Percentiles rank a stretch among this genome's conserved stretches.
These are phyloP conservation scores for Huntiella bhutanensis DNA, from an alignment of 2,329 filamentous ascomycete genomes.

Conservation along the genomic window DNA sequence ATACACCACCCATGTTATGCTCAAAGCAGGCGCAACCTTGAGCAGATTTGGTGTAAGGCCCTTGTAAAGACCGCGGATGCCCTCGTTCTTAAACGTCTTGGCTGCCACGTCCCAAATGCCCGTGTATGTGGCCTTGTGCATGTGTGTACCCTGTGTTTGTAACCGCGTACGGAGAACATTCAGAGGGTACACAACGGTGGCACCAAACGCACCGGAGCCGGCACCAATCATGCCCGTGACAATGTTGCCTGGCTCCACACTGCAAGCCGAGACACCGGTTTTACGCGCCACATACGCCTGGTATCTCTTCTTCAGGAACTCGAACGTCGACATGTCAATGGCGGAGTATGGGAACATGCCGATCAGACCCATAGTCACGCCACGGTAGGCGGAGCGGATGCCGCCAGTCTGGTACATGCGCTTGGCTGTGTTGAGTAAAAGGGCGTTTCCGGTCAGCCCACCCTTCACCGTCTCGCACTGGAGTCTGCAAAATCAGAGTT, in stretches of 20 bases:
- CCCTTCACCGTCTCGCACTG: conserved; percentile 87
- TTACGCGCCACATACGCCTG: conserved; percentile 49
- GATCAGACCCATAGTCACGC: conserved; percentile 78
- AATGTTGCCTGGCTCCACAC: conserved; percentile 63
- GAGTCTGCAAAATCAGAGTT: conserved; percentile 39
- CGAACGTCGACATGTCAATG: conserved; percentile 90
- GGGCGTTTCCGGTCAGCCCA: conserved; percentile 61
- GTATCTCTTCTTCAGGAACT: conserved; percentile 67
- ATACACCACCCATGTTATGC: conserved; percentile 87
- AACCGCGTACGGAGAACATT: conserved; percentile 83
- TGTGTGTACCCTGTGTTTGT: conserved; percentile 84
- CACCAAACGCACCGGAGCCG: conserved; percentile 77
- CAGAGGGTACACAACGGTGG: conserved; percentile 83
- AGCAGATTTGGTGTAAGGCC: conserved; percentile 86
- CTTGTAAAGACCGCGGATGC: conserved; percentile 74
- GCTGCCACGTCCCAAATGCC: conserved; percentile 77
- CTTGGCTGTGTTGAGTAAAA: conserved; percentile 64
- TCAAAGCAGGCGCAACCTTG: conserved; percentile 89
- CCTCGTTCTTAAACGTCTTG: conserved; percentile 69
- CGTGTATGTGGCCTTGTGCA: conserved; percentile 77
- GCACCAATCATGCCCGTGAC: conserved; percentile 78
- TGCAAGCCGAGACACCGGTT: conserved; percentile 59
- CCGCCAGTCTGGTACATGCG: conserved; percentile 74
- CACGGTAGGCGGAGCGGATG: conserved; percentile 64
- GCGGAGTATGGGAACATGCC: conserved; percentile 98